Evolutionary conservation across 345 rosid species (phyloP).

Genomic region (Iberis pinnata): DNA sequence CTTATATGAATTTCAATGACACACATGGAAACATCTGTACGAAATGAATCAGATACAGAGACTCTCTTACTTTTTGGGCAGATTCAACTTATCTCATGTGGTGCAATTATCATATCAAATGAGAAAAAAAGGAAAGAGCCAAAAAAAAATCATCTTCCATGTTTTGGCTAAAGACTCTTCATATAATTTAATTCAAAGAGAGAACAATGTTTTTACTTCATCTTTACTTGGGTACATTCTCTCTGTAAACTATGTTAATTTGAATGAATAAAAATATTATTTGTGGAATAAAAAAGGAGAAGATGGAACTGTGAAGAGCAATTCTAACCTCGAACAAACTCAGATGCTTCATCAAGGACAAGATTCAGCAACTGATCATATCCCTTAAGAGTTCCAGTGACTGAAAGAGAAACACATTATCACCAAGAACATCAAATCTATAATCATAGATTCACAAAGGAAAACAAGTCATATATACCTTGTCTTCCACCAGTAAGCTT

Average conservation of each 20-base stretch:
- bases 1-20: not conserved
- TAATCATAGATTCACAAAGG: too few species aligned
- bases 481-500: conserved; percentile 96
- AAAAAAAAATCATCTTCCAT: too few species aligned
- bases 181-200: too few species aligned
- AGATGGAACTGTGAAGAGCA: conserved; percentile 1
- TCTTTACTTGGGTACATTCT: too few species aligned
- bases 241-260: too few species aligned
- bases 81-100: not conserved
- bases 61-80: not conserved
- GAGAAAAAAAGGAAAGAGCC: not conserved
- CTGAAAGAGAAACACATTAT: conserved; percentile 28
- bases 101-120: not conserved
- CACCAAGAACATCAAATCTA: not conserved
- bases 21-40: not conserved
- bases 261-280: too few species aligned
- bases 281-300: not conserved
- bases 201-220: too few species aligned
- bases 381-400: conserved; percentile 89
- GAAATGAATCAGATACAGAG: not conserved
- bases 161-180: too few species aligned
- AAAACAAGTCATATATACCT: conserved; percentile 51
- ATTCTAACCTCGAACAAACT: conserved; percentile 88
- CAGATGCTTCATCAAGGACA: conserved; percentile 86
- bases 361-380: conserved; percentile 92